Conservation (phyloP, 1,284 basidiomycete species). For the Coniophora puteana region DNA sequence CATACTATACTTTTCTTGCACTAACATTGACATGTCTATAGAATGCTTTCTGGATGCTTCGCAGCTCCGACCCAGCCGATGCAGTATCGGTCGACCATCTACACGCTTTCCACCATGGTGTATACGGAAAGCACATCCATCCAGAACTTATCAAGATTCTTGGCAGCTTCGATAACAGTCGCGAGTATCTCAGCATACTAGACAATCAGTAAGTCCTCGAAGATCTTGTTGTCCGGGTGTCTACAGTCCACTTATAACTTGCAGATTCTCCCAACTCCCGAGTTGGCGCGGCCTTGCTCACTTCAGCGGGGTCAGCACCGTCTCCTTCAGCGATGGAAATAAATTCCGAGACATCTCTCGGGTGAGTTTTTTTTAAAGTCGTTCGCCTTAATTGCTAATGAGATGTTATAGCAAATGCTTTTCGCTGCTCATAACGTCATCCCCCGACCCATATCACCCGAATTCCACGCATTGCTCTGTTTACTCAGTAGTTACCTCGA, state of each 20-base stretch:
- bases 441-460: constrained; percentile 1
- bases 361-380: constrained; percentile 12
- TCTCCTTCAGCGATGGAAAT: constrained; percentile 22
- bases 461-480: constrained; percentile 20
- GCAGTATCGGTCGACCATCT: constrained; percentile 16
- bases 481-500: constrained; percentile 26
- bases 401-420: constrained; percentile 5
- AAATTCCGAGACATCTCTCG: constrained; percentile 24
- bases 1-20: background rate
- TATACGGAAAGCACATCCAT: constrained; percentile 16
- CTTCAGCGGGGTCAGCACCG: constrained; percentile 14
- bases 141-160: constrained; percentile 9
- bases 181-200: constrained; percentile 5
- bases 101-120: constrained; percentile 11
- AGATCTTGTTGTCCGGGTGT: background rate
- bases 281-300: constrained; percentile 21
- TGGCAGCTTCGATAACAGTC: background rate
- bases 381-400: constrained; percentile 5
- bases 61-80: constrained; percentile 11
- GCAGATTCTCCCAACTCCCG: constrained; percentile 15
- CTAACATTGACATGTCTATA: background rate
- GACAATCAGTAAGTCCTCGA: constrained; percentile 8
- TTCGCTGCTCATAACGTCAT: constrained; percentile 25
- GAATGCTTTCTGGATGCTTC: constrained; percentile 14
- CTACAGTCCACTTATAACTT: background rate